Evolutionary conservation across 2,329 filamentous ascomycete species (phyloP), one percentile per base, ranked within the genome.

Genomic region (Colletotrichum neosansevieriae): DNA sequence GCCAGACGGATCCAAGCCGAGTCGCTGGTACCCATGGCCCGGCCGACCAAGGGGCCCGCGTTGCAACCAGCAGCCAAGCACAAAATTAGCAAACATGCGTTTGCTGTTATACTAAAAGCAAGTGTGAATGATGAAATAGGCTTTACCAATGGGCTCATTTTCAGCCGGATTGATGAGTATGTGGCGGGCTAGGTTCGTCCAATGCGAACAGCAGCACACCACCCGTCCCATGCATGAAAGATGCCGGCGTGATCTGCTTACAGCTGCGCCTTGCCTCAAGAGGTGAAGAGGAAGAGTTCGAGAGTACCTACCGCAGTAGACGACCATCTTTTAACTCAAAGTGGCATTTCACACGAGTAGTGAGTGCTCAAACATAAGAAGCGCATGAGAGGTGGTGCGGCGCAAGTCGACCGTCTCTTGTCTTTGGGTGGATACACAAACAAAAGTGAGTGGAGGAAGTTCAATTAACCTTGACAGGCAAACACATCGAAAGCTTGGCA

Each of bases 1-100:
- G 61, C 54, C 65, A 58, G 45, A 34, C 64, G 59, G 64, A 58
- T 67, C 51, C 12, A 51, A 45, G 45, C 58, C 59, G 64, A 53
- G 40, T 58, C 19, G 45, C 38, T 45, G 64, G 45, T 6, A n/a
- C n/a, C 17, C n/a, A n/a, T n/a, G n/a, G n/a, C 59, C 45, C 24
- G 34, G 58, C 4, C 29, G 29, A 21, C n/a, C 36, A 17, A 40
- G 40, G 44, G n/a, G 44, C 29, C 59, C 17, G 45, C 38, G 51
- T 40, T n/a, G 32, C 63, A 9, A 38, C 36, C 36, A 38, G 36
- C 36, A 7, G 36, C 36, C 36, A 12, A 3, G 40, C 40, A n/a
- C n/a, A 17, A 7, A 49, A 40, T 34, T 40, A 42, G 58, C 24
- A 49, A 24, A 36, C 34, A 40, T 47, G 40, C 44, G 49, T 53